Evolutionary conservation across 2,329 filamentous ascomycete species (phyloP), one percentile per base, ranked within the genome.

Genomic region (Sphaerulina musiva): DNA sequence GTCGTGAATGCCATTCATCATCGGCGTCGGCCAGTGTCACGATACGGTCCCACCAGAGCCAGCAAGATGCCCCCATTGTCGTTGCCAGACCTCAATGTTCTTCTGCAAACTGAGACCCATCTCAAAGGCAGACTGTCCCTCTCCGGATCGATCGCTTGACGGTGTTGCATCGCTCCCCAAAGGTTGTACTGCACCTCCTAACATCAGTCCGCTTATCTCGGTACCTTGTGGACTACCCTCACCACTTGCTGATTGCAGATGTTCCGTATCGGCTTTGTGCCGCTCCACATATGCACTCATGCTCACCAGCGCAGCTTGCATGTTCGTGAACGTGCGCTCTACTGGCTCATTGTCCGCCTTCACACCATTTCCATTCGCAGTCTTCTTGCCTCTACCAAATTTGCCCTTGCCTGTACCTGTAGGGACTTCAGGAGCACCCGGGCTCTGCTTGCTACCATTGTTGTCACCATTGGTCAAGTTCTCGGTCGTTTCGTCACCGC

Each of bases 401-500:
- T 64, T 68, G 70, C 56, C 68, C 48, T 65, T 64, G 60, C 70
- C 62, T 48, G 64, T 55, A 57, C 66, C 68, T 39, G 68, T 46
- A 58, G 54, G 72, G 68, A 38, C 70, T 69, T 36, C 78, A 74
- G 54, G 78, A 74, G 68, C 78, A 71, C 68, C 80, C 31, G 58
- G 60, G 50, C 56, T 62, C 44, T 51, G 51, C 48, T 62, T 62
- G 17, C 53, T 60, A 34, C 58, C 58, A 41, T 59, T 63, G 36
- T 43, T 57, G 34, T 59, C 61, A 40, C 44, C 78, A 69, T 57
- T 76, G 72, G 62, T 77, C 69, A 54, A 80, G 29, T 39, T 53
- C 14, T 62, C 61, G 29, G 59, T 56, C 6, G 46, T 55, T 32
- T 65, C 64, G 39, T 66, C 64, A 31, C 62, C 63, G 42, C 64